Percentiles rank a stretch among this genome's conserved stretches.
These are phyloP conservation scores for Chlamydomonas sphaeroides DNA, from an alignment of 139 green algal species.

Conservation along the genomic window DNA sequence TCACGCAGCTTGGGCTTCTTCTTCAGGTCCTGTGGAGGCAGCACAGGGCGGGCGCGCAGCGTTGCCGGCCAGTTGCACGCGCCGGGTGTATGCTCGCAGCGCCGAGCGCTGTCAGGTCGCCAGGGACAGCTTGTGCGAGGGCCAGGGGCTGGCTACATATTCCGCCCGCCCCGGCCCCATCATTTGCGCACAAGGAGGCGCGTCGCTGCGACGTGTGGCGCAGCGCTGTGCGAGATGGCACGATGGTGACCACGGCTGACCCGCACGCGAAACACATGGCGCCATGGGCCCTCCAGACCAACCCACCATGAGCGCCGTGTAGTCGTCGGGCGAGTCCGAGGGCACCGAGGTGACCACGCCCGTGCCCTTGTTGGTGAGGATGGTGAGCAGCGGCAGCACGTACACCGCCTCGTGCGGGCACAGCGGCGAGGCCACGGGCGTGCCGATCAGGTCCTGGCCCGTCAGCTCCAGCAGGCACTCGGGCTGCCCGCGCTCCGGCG, in stretches of 20 bases:
- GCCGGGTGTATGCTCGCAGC: no score
- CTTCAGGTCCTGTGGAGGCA: constrained; percentile 87
- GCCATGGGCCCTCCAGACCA: no score
- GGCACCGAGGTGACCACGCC: constrained; percentile 97
- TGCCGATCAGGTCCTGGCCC: constrained; percentile 94
- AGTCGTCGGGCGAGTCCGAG: constrained; percentile 96
- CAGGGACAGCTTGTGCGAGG: no score
- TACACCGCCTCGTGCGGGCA: constrained; percentile 84
- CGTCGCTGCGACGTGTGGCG: no score
- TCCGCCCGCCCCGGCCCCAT: no score
- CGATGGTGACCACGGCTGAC: no score
- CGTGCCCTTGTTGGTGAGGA: constrained; percentile 98
- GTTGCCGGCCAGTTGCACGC: no score
- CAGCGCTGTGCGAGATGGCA: no score
- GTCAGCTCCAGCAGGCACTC: constrained; percentile 85
- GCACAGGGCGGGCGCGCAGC: no score
- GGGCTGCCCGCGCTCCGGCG: constrained; percentile 72
- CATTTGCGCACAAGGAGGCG: no score
- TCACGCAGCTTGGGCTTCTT: constrained; percentile 94
- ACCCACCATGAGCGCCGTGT: constrained; percentile 80
- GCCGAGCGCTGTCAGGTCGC: no score
- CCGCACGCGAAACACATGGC: not conserved
- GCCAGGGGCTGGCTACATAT: no score
- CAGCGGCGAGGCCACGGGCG: constrained; percentile 80
- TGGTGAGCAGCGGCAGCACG: constrained; percentile 96